These are phyloP conservation scores for Blepharisma stoltei DNA, from an alignment of 73 alveolate species.

Conservation along the genomic window DNA sequence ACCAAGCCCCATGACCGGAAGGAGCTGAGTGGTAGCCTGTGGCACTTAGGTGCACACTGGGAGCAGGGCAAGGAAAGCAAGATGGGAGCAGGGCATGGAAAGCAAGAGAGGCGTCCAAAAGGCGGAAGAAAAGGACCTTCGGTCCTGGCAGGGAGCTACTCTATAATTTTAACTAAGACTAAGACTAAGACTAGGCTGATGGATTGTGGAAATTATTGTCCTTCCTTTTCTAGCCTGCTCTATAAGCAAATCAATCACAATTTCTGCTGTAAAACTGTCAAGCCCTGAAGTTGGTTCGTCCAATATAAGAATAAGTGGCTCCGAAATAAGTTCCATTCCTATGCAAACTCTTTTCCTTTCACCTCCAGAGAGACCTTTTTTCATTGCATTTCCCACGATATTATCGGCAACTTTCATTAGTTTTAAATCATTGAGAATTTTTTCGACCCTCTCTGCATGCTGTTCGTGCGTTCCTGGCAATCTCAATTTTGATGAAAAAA, in stretches of 20 bases:
- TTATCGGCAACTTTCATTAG: slow-evolving; percentile 27
- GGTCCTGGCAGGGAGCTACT: too few species aligned
- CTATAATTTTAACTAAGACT: too few species aligned
- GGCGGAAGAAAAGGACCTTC: too few species aligned
- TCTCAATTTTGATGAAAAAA: slow-evolving; percentile 37
- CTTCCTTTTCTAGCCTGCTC: slow-evolving; percentile 40
- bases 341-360: slow-evolving; percentile 45
- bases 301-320: slow-evolving; percentile 37
- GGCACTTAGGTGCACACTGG: too few species aligned
- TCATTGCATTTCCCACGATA: slow-evolving; percentile 20
- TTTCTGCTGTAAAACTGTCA: slow-evolving; percentile 37
- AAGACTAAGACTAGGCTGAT: slow-evolving; percentile 53
- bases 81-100: too few species aligned
- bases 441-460: slow-evolving; percentile 26
- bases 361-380: slow-evolving; percentile 53
- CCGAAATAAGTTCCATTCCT: slow-evolving; percentile 39
- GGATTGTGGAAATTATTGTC: slow-evolving; percentile 42
- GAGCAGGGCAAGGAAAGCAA: too few species aligned
- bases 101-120: too few species aligned
- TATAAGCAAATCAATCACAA: slow-evolving; percentile 33
- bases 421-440: slow-evolving; percentile 29
- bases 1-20: too few species aligned
- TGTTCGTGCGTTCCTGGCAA: background rate
- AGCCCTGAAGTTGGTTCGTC: slow-evolving; percentile 48
- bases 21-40: too few species aligned